Conservation (phyloP, 2,329 filamentous ascomycete species). For the Fusarium bulbicola region DNA sequence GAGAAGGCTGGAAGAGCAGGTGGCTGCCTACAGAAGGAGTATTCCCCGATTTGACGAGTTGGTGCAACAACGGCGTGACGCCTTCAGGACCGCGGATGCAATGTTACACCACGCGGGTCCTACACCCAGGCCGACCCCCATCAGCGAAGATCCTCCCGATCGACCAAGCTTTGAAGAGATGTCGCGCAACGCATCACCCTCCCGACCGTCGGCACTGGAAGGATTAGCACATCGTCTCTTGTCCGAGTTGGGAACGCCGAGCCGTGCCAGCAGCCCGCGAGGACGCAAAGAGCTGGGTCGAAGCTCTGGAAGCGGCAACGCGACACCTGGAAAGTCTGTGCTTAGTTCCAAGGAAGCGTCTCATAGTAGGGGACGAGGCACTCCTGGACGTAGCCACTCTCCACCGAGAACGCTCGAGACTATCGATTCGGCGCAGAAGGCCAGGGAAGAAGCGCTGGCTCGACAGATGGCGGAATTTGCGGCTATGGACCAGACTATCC, state of each 20-base stretch:
- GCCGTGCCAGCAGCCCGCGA: constrained; percentile 59
- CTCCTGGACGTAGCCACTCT: constrained; percentile 54
- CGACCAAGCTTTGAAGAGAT: constrained; percentile 54
- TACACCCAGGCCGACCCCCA: constrained; percentile 43
- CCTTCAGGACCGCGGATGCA: constrained; percentile 68
- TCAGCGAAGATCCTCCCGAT: constrained; percentile 51
- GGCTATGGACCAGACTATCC: constrained; percentile 70
- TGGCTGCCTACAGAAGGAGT: constrained; percentile 67
- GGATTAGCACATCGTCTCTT: constrained; percentile 70
- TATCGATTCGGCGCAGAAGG: constrained; percentile 41
- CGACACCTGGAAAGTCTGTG: constrained; percentile 47
- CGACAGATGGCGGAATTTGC: constrained; percentile 69
- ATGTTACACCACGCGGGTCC: constrained; percentile 51
- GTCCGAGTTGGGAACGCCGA: constrained; percentile 66
- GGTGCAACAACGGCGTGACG: constrained; percentile 70
- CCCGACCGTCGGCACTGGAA: constrained; percentile 64
- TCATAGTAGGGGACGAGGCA: constrained; percentile 47
- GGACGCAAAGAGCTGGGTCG: constrained; percentile 57
- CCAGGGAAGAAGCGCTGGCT: constrained; percentile 48
- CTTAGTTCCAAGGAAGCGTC: constrained; percentile 56
- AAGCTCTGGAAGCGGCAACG: constrained; percentile 44
- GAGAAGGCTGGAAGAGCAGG: constrained; percentile 68
- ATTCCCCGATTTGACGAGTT: constrained; percentile 79
- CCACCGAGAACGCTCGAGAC: constrained; percentile 47
- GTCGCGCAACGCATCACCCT: constrained; percentile 60